A percentile compares a stretch with the other conserved stretches of the same genome.
Conservation (phyloP, 257 asterid species). For the Fraxinus excelsior region DNA sequence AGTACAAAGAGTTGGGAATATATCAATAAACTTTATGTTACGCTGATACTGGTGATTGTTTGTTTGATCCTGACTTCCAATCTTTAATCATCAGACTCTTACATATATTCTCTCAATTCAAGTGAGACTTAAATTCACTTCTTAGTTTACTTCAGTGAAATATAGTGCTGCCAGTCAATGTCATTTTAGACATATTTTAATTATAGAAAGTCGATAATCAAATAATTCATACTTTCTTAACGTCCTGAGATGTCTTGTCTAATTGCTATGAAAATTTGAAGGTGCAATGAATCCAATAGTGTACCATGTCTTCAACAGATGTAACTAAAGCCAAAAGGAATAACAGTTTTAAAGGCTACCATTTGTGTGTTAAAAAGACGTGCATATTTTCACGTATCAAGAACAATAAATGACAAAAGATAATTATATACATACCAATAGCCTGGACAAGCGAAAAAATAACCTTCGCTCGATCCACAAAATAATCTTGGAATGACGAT, state of each 20-base stretch:
- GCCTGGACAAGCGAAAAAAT: slow-evolving; percentile 83
- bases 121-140: background rate
- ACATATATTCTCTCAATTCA: too few relatives aligned
- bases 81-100: background rate
- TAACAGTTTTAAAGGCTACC: background rate
- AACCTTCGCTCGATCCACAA: slow-evolving; percentile 59
- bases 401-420: background rate
- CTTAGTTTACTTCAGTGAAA: background rate
- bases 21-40: background rate
- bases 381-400: background rate
- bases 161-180: too few relatives aligned
- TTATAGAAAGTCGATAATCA: background rate
- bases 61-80: background rate
- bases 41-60: background rate
- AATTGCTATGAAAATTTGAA: background rate
- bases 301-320: background rate
- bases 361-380: background rate
- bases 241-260: background rate
- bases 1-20: background rate
- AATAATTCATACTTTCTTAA: background rate
- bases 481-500: slow-evolving; percentile 59
- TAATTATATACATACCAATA: slow-evolving; percentile 50
- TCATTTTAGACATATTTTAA: background rate
- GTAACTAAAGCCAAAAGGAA: background rate
- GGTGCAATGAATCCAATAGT: background rate